Conservation (phyloP, 305 asterid species). For the Fraxinus ornus region DNA sequence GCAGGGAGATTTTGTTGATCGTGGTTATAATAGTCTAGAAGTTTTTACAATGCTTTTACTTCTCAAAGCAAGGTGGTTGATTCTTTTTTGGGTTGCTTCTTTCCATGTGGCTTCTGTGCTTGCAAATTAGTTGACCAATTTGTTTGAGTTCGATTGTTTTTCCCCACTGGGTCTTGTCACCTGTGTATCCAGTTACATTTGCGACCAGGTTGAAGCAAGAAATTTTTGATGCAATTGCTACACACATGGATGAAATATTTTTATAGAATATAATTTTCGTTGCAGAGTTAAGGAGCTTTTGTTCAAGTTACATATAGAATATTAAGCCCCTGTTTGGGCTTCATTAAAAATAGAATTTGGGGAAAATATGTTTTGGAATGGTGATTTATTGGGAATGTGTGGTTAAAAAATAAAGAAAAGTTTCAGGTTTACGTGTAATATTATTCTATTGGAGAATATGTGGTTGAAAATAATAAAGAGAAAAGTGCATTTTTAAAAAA, state of each 20-base stretch:
- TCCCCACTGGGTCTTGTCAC: background rate
- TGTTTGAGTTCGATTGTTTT: background rate
- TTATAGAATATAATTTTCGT: background rate
- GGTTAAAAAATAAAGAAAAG: too few relatives aligned
- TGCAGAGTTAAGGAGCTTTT: constrained; percentile 13
- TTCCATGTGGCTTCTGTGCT: background rate
- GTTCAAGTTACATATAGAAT: background rate
- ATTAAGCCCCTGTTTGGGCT: background rate
- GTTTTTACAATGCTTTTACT: constrained; percentile 94
- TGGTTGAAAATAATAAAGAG: too few relatives aligned
- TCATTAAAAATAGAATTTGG: too few relatives aligned
- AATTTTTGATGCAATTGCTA: background rate
- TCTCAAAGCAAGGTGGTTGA: constrained; percentile 85
- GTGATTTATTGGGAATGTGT: too few relatives aligned
- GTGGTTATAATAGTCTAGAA: constrained; percentile 95
- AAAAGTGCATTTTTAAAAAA: too few relatives aligned
- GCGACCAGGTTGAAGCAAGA: background rate
- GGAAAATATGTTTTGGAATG: too few relatives aligned
- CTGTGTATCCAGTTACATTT: background rate
- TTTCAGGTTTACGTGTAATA: too few relatives aligned
- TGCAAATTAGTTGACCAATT: background rate
- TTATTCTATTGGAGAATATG: too few relatives aligned
- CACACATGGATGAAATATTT: background rate
- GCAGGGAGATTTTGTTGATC: constrained; percentile 99
- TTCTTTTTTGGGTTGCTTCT: background rate